Conservation (phyloP, 2,329 filamentous ascomycete species). For the Thermoascus crustaceus region DNA sequence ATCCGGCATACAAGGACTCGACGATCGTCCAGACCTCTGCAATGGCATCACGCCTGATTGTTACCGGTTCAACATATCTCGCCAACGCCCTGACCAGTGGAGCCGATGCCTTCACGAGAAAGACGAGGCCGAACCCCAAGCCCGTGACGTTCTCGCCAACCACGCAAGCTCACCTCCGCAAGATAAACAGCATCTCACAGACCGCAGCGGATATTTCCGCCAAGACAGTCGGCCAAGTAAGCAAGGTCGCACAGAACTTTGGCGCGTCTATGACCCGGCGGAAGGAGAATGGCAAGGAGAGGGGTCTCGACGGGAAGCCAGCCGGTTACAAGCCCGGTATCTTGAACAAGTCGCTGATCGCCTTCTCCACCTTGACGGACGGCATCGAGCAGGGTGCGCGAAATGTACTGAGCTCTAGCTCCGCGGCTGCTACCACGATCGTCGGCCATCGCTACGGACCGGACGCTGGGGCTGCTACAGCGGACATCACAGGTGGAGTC, state of each 20-base stretch:
- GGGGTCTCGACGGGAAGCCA: constrained; percentile 60
- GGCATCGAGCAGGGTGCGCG: constrained; percentile 83
- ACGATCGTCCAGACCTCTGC: constrained; percentile 79
- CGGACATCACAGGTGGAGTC: constrained; percentile 70
- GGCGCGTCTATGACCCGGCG: constrained; percentile 67
- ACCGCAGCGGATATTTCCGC: constrained; percentile 71
- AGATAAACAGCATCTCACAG: constrained; percentile 78
- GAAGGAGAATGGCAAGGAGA: constrained; percentile 45
- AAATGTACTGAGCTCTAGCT: constrained; percentile 64
- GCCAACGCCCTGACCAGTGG: constrained; percentile 68
- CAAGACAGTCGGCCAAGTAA: constrained; percentile 78
- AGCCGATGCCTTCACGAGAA: constrained; percentile 72
- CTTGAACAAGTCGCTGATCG: constrained; percentile 92
- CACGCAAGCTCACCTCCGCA: constrained; percentile 76
- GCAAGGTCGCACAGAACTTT: constrained; percentile 78
- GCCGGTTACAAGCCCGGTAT: constrained; percentile 76
- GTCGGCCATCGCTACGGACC: constrained; percentile 83
- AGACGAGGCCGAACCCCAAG: constrained; percentile 66
- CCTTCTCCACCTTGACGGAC: constrained; percentile 88
- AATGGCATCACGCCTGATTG: constrained; percentile 81
- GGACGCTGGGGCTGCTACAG: constrained; percentile 73
- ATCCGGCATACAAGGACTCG: constrained; percentile 87
- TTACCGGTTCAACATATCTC: constrained; percentile 74
- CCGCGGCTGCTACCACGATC: constrained; percentile 72
- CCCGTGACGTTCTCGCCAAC: constrained; percentile 81